phyloP scores from a whole-genome alignment of 2,329 filamentous ascomycete genomes.

The Stachybotrys chlorohalonatus region DNA sequence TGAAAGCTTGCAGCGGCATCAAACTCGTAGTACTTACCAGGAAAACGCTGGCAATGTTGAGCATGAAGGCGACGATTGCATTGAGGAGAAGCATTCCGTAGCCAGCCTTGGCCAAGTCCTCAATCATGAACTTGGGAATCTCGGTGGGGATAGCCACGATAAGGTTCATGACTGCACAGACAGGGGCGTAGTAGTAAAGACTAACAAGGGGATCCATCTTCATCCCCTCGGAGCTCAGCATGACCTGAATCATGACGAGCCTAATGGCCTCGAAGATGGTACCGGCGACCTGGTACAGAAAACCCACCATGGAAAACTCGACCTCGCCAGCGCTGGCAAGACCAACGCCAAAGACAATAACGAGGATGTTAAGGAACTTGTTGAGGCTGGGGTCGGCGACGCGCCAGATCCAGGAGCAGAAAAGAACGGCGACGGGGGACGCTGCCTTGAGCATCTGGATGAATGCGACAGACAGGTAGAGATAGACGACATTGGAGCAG shows the following conservation, averaged over 20 bases:
- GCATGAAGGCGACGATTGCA: constrained; percentile 67
- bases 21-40: constrained; percentile 47
- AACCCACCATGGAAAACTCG: constrained; percentile 56
- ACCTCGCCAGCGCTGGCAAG: constrained; percentile 55
- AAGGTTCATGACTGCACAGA: constrained; percentile 75
- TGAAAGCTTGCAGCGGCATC: neutral
- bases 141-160: constrained; percentile 62
- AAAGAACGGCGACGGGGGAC: constrained; percentile 56
- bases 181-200: constrained; percentile 82
- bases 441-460: constrained; percentile 66
- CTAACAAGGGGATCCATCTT: constrained; percentile 87
- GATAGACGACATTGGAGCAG: constrained; percentile 58
- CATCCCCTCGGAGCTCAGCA: constrained; percentile 66
- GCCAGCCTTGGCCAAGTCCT: constrained; percentile 57
- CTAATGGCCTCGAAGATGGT: constrained; percentile 75
- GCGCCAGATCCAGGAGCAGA: constrained; percentile 53
- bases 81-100: constrained; percentile 59
- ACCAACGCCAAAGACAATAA: constrained; percentile 44
- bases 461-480: constrained; percentile 59
- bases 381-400: constrained; percentile 36
- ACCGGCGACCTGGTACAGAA: constrained; percentile 63
- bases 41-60: constrained; percentile 82
- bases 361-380: constrained; percentile 37
- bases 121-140: constrained; percentile 54
- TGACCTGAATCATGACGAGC: constrained; percentile 75